These are phyloP conservation scores for Kokia cookei DNA, from an alignment of 441 rosid species.

Conservation along the genomic window DNA sequence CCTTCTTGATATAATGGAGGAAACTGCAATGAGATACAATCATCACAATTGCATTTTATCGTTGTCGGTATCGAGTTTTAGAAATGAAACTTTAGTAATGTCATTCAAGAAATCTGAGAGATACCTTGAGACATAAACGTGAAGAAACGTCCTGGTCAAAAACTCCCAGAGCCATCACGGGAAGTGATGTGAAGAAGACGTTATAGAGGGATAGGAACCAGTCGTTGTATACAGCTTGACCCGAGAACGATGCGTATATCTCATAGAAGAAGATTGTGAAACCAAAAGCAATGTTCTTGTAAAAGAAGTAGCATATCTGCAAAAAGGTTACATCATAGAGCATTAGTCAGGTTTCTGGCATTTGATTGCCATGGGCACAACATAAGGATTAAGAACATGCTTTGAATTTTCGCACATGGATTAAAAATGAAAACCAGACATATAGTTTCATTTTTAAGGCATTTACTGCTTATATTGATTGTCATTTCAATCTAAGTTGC, in stretches of 20 bases:
- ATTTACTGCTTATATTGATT: not conserved
- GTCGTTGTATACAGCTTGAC: slow-evolving; percentile 78
- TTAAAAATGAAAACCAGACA: not conserved
- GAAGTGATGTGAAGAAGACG: slow-evolving; percentile 95
- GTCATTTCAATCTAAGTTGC: not conserved
- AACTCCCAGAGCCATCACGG: slow-evolving; percentile 90
- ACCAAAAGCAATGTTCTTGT: slow-evolving; percentile 93
- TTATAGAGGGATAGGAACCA: slow-evolving; percentile 83
- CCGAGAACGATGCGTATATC: slow-evolving; percentile 82
- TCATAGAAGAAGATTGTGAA: slow-evolving; percentile 83
- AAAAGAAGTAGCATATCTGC: slow-evolving; percentile 96
- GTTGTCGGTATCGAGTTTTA: not conserved
- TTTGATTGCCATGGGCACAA: not conserved
- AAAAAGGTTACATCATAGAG: slow-evolving; percentile 8
- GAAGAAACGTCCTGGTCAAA: slow-evolving; percentile 91
- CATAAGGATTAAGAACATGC: not conserved
- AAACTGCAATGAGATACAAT: slow-evolving; percentile 41
- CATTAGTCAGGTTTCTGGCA: not conserved
- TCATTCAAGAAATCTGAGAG: not conserved
- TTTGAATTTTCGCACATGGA: not conserved
- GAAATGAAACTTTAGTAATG: not conserved
- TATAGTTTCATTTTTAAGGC: not conserved
- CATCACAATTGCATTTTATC: not conserved
- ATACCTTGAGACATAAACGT: slow-evolving; percentile 62
- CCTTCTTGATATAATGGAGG: slow-evolving; percentile 97